Evolutionary conservation across 2,329 filamentous ascomycete genomes (phyloP).

Genomic region (Colletotrichum sp.): DNA sequence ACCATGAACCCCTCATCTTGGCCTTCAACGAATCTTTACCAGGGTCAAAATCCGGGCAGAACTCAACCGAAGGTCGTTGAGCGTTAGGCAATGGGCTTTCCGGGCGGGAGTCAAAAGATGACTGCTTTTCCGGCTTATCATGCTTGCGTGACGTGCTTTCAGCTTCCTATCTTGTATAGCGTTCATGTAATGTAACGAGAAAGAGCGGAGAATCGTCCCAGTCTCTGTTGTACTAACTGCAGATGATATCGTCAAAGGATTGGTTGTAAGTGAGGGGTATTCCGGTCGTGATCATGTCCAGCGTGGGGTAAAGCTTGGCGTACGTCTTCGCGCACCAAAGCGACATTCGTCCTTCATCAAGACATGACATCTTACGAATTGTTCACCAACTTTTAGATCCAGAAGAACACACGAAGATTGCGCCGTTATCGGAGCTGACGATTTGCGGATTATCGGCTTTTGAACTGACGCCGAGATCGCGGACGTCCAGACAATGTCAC

Average conservation of each 20-base stretch:
- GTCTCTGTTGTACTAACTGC: not conserved
- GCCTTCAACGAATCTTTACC: rapidly evolving
- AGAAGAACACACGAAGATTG: rapidly evolving
- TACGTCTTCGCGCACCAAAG: not conserved
- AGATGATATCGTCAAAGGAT: not conserved
- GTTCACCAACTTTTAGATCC: rapidly evolving
- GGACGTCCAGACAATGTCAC: not conserved
- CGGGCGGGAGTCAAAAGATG: not conserved
- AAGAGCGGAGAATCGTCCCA: not conserved
- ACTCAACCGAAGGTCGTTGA: not conserved
- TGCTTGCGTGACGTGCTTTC: not conserved
- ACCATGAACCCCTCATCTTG: not conserved
- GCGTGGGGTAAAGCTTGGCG: slow-evolving; percentile 9
- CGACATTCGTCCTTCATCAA: not conserved
- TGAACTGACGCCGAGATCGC: not conserved
- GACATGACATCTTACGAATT: rapidly evolving
- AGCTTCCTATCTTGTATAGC: slow-evolving; percentile 7
- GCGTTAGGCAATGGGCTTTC: not conserved
- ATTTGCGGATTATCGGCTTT: not conserved
- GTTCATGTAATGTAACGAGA: not conserved
- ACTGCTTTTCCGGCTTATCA: not conserved
- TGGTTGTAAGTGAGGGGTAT: not conserved
- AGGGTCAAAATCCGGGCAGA: not conserved
- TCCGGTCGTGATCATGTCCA: not conserved
- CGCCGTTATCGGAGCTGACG: not conserved